Percentiles rank a stretch among this genome's conserved stretches.
These are phyloP conservation scores for Leccinellum albellum DNA, from an alignment of 768 basidiomycete species.

Conservation along the genomic window DNA sequence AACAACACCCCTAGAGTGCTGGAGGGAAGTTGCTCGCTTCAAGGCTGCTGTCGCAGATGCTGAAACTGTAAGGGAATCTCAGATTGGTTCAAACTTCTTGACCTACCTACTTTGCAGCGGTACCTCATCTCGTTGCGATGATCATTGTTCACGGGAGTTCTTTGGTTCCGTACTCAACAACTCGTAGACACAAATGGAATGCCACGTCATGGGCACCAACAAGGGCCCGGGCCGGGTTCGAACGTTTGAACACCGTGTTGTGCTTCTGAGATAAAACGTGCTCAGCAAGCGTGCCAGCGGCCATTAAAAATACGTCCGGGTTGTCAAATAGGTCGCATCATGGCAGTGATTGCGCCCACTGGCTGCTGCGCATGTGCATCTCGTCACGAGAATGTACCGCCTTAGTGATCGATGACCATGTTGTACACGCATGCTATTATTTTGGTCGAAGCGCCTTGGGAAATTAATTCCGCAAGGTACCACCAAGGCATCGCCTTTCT, in stretches of 20 bases:
- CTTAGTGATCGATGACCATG: conserved; percentile 3
- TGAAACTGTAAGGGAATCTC: conserved; percentile 52
- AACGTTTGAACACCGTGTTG: not conserved
- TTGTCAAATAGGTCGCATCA: not conserved
- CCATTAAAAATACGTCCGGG: not conserved
- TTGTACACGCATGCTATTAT: conserved; percentile 19
- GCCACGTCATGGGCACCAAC: not conserved
- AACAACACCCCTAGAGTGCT: conserved; percentile 64
- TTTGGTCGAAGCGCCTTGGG: conserved; percentile 12
- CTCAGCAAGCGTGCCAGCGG: not conserved
- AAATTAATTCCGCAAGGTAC: conserved; percentile 25
- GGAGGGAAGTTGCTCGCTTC: conserved; percentile 67
- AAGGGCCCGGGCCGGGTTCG: not conserved
- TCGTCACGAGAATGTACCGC: not conserved
- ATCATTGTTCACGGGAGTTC: conserved; percentile 4
- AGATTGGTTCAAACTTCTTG: conserved; percentile 5
- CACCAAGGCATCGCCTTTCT: conserved; percentile 19
- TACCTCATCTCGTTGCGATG: conserved; percentile 59
- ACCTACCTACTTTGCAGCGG: conserved; percentile 39
- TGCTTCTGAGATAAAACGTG: not conserved
- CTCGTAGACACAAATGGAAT: not conserved
- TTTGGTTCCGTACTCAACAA: not conserved
- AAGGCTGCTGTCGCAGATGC: conserved; percentile 62
- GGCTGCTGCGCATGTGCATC: conserved; percentile 15
- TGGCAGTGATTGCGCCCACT: conserved; percentile 20